phyloP scores from a whole-genome alignment of 805 yeast genomes.

The Barnettozyma pratensis region DNA sequence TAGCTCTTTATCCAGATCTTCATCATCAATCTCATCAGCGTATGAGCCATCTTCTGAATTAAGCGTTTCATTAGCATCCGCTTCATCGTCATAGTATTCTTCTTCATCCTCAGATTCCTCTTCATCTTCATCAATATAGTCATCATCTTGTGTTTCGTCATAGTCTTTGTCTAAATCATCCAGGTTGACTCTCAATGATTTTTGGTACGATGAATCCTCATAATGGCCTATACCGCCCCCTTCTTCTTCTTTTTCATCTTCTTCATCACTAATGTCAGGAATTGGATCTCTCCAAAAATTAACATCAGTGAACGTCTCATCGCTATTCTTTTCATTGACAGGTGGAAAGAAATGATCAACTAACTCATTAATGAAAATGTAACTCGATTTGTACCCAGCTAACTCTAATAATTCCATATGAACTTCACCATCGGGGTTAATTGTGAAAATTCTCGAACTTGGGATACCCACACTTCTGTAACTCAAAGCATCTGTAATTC shows the following conservation, averaged over 20 bases:
- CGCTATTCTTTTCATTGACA: constrained; percentile 33
- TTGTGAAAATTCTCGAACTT: constrained; percentile 89
- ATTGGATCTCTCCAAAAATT: constrained; percentile 91
- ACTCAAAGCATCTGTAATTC: constrained; percentile 94
- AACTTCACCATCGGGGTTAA: constrained; percentile 94
- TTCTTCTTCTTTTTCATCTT: constrained; percentile 37
- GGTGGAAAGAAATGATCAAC: constrained; percentile 99
- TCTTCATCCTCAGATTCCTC: constrained; percentile 23
- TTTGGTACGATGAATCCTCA: constrained; percentile 1
- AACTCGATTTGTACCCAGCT: constrained; percentile 87
- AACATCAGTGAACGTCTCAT: constrained; percentile 67
- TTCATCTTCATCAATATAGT: constrained; percentile 16
- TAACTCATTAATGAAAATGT: constrained; percentile 83
- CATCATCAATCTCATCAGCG: constrained; percentile 21
- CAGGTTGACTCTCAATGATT: constrained; percentile 10
- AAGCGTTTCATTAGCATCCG: constrained; percentile 6
- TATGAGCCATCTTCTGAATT: constrained; percentile 8
- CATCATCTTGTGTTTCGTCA: constrained; percentile 19
- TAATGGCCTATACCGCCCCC: constrained; percentile 10
- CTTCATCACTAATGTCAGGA: constrained; percentile 52
- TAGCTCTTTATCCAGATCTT: constrained; percentile 27
- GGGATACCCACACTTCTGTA: constrained; percentile 93
- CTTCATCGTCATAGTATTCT: constrained; percentile 19
- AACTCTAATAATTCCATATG: constrained; percentile 93
- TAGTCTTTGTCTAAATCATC: constrained; percentile 21